Base-by-base conservation (phyloP, 148 eudicot genomes). In the Spergularia marina region DNA sequence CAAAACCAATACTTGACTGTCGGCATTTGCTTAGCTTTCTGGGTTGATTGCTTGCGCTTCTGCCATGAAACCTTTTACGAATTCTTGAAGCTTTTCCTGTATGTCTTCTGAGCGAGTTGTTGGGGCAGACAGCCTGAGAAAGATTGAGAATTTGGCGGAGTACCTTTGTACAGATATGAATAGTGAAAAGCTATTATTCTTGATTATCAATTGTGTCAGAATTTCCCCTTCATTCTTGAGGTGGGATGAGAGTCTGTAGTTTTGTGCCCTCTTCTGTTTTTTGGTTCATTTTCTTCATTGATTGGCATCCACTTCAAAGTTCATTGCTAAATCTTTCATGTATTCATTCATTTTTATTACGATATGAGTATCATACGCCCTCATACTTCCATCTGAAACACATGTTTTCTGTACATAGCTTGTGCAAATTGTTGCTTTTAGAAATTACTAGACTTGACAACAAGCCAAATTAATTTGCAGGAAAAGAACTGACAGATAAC, bases 101-200 rank as follows among this genome's bases (percentile, higher is more conserved):
- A 10, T 40, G 65, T 30, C 47, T 73, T 41, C 53, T 8, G 18
- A 41, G 51, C 23, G 11, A 14, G 74, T 55, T n/a, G 65, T 58
- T 41, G 52, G 21, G 41, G 15, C 53, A 47, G 25, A 60, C 70
- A 13, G 10, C 36, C 9, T n/a, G 57, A 71, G 54, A 60, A 30
- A 51, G 68, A 49, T 10, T 2, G 11, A 10, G 14, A 14, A 56
- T 49, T 30, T 30, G 36, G 36, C n/a, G 40, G 59, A 73, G 70
- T 39, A 25, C 71, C n/a, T 71, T 20, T 77, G 75, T 77, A 77
- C 80, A 77, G 80, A 77, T 51, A 70, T 52, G 39, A 77, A 70
- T 49, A 47, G 74, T 68, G 30, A 30, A 76, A 68, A 60, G 17
- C 25, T 72, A 18, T 65, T 12, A 59, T 59, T 47, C n/a, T 39